Conservation (phyloP, 495 filamentous ascomycete species). For the Hypoxylon subgilvum region DNA sequence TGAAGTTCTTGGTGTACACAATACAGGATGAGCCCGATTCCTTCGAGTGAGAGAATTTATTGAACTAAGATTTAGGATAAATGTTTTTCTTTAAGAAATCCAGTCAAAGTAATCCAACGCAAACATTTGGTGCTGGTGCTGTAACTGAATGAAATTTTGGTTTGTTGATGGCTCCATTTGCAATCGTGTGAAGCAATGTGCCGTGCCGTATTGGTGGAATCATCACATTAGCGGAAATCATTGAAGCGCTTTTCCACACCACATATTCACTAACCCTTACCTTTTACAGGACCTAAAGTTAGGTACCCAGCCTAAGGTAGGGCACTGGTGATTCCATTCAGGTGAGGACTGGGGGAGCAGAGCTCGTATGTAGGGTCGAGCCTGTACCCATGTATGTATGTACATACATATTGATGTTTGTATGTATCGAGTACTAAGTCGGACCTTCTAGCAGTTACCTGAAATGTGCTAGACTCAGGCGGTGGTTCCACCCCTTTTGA, state of each 20-base stretch:
- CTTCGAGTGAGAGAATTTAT: too few relatives aligned
- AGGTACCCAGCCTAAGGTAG: neutral
- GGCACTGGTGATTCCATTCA: too few relatives aligned
- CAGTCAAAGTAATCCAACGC: too few relatives aligned
- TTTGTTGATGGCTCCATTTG: too few relatives aligned
- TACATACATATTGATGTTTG: neutral
- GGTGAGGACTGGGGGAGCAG: too few relatives aligned
- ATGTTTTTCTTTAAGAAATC: too few relatives aligned
- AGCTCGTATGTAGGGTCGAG: too few relatives aligned
- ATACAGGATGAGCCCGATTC: too few relatives aligned
- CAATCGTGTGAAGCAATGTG: too few relatives aligned
- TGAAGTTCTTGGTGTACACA: neutral
- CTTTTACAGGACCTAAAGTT: too few relatives aligned
- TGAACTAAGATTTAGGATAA: neutral
- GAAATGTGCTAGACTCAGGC: conserved; percentile 17
- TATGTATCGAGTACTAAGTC: neutral
- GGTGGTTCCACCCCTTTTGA: conserved; percentile 7
- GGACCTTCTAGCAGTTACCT: conserved; percentile 26
- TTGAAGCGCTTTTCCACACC: neutral
- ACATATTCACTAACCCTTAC: neutral
- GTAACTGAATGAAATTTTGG: too few relatives aligned
- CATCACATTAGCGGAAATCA: conserved; percentile 4
- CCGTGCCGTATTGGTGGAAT: conserved; percentile 14
- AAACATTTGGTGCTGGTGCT: too few relatives aligned
- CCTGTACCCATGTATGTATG: neutral